Conservation (phyloP, 1,284 basidiomycete species). For the Coriolopsis trogii region DNA sequence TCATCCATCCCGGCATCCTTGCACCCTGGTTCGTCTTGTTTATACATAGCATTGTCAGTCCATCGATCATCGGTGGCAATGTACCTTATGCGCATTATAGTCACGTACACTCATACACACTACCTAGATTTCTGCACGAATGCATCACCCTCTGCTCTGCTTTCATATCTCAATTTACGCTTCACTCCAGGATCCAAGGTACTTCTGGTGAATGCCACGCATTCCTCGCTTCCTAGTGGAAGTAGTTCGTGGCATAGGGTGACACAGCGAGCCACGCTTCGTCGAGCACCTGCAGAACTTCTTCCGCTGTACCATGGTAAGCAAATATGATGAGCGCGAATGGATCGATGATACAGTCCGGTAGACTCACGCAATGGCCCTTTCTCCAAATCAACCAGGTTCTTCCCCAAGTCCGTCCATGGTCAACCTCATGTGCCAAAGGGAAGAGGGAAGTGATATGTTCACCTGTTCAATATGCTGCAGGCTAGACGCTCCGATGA, state of each 20-base stretch:
- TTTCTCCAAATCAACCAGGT: slow-evolving; percentile 58
- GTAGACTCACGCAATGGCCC: slow-evolving; percentile 51
- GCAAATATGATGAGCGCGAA: background rate
- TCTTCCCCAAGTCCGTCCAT: slow-evolving; percentile 35
- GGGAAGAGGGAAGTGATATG: background rate
- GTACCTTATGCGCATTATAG: slow-evolving; percentile 26
- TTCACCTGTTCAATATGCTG: slow-evolving; percentile 50
- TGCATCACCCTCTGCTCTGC: too few relatives aligned
- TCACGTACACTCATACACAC: slow-evolving; percentile 3
- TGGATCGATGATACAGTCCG: too few relatives aligned
- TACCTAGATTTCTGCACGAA: too few relatives aligned
- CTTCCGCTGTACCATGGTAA: slow-evolving; percentile 32
- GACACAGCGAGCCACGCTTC: slow-evolving; percentile 42
- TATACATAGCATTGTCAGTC: too few relatives aligned
- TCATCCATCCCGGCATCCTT: background rate
- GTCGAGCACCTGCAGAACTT: slow-evolving; percentile 40
- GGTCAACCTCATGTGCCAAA: background rate
- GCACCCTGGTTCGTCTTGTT: background rate
- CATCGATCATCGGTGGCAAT: too few relatives aligned
- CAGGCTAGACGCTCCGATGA: slow-evolving; percentile 55
- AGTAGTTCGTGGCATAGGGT: slow-evolving; percentile 33
- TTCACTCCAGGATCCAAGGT: too few relatives aligned
- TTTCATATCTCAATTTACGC: too few relatives aligned
- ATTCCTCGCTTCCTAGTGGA: too few relatives aligned
- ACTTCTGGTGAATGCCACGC: too few relatives aligned